phyloP scores from a whole-genome alignment of 768 basidiomycete genomes.

The Rossbeevera mucosa region DNA sequence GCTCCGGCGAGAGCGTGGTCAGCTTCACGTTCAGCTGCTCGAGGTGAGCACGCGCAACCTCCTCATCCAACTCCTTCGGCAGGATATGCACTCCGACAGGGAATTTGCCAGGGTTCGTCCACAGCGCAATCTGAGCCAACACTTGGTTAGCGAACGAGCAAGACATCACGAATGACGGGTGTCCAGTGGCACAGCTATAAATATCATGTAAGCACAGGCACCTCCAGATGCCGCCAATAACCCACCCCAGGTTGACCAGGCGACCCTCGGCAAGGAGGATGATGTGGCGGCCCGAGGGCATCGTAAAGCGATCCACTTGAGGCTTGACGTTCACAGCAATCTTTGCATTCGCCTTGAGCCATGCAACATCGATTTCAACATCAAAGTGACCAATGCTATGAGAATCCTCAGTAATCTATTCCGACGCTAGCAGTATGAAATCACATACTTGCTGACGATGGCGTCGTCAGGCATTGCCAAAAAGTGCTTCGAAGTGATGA shows the following conservation, averaged over 20 bases:
- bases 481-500: conserved; percentile 92
- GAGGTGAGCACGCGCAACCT: conserved; percentile 96
- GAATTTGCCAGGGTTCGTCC: conserved; percentile 90
- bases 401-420: conserved; percentile 8
- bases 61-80: conserved; percentile 98
- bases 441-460: conserved; percentile 92
- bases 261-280: conserved; percentile 98
- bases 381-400: conserved; percentile 81
- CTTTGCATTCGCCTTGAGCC: conserved; percentile 92
- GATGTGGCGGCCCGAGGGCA: conserved; percentile 88
- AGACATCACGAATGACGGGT: conserved; percentile 99
- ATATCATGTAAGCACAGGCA: conserved; percentile 6
- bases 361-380: conserved; percentile 93
- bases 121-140: conserved; percentile 96
- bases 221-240: background rate
- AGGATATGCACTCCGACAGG: conserved; percentile 97
- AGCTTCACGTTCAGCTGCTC: conserved; percentile 91
- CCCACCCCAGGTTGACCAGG: conserved; percentile 95
- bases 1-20: conserved; percentile 64
- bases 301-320: conserved; percentile 97
- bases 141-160: conserved; percentile 99
- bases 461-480: conserved; percentile 94
- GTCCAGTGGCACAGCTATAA: conserved; percentile 87
- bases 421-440: background rate
- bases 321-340: conserved; percentile 90